A percentile compares a stretch with the other conserved stretches of the same genome.
These are phyloP conservation scores for Maudiozyma pseudohumilis DNA, from an alignment of 805 yeast species.

Conservation along the genomic window DNA sequence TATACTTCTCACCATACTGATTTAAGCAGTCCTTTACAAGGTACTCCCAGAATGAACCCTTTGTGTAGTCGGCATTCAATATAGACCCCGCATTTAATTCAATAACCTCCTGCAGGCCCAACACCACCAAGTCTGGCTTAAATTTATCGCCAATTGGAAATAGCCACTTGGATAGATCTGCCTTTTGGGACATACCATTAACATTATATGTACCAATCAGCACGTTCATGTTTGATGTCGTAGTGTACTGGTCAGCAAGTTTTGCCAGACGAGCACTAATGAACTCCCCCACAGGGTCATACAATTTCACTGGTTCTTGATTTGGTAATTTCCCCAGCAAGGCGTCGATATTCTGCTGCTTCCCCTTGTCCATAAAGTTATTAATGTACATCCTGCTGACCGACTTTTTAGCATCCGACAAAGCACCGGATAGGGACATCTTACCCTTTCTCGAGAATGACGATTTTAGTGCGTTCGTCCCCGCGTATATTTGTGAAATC, in stretches of 20 bases:
- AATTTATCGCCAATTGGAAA: conserved; percentile 55
- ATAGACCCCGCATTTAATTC: conserved; percentile 88
- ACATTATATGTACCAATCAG: conserved; percentile 84
- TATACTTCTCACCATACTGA: conserved; percentile 41
- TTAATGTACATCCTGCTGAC: conserved; percentile 91
- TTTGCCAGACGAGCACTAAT: conserved; percentile 47
- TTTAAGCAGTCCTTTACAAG: conserved; percentile 58
- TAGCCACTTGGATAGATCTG: conserved; percentile 65
- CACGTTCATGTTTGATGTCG: conserved; percentile 47
- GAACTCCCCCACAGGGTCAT: conserved; percentile 79
- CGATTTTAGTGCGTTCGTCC: conserved; percentile 93
- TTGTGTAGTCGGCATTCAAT: conserved; percentile 68
- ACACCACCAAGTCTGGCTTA: conserved; percentile 68
- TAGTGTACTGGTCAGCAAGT: conserved; percentile 44
- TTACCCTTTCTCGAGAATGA: conserved; percentile 91
- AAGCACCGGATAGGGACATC: conserved; percentile 91
- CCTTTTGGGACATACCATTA: conserved; percentile 52
- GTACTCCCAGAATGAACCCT: conserved; percentile 69
- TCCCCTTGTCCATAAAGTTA: conserved; percentile 83
- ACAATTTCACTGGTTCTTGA: conserved; percentile 59
- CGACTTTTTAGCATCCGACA: conserved; percentile 92
- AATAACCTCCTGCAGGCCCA: conserved; percentile 90
- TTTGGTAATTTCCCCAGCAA: conserved; percentile 71
- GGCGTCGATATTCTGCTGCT: conserved; percentile 79
- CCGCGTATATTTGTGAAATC: conserved; percentile 89